Base-by-base conservation (phyloP, 2,329 filamentous ascomycete genomes). In the Aspergillus niger region DNA sequence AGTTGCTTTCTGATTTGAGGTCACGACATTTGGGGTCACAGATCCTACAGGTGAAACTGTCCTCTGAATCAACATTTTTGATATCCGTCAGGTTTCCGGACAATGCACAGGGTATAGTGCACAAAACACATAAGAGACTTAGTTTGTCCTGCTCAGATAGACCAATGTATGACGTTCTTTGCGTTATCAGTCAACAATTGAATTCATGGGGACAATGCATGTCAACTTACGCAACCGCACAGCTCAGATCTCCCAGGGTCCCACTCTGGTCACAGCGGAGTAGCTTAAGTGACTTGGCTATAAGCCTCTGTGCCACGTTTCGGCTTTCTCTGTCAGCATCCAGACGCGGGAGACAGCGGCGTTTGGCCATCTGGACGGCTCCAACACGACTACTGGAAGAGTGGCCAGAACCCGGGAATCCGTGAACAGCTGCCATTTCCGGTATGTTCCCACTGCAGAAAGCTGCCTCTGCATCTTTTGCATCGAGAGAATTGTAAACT, bases 71-170 rank as follows among this genome's bases (percentile, higher is more conserved):
- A 28, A 70, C 67, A 13, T 66, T 63, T 68, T 70, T 63, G 43
- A 70, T 49, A 60, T 71, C 69, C 39, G 48, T 65, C 50, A 88
- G 72, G 6, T 77, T 81, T 32, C 78, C 77, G 58, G 84, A 81
- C 13, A 80, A 77, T 15, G 82, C 83, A 70, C 88, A 91, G 17
- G 84, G 79, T 51, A 86, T 72, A 52, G 80, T 81, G 3, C 86
- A 85, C 13, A 92, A 70, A 10, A 82, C 71, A 39, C 85, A 77
- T 43, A 90, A 76, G 8, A 82, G 74, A 36, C 79, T 78, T 65
- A 82, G 85, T 68, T 85, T 83, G 24, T 81, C 76, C 7, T 75
- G 61, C 60, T 86, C 83, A 15, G 79, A 66, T 4, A 86, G 72
- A 13, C 73, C 69, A 11, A 78, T 67, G 68, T 87, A 87, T 22